Evolutionary conservation across 495 filamentous ascomycete species (phyloP), one percentile per base, ranked within the genome.

Genomic region (Penicillium paxilli): DNA sequence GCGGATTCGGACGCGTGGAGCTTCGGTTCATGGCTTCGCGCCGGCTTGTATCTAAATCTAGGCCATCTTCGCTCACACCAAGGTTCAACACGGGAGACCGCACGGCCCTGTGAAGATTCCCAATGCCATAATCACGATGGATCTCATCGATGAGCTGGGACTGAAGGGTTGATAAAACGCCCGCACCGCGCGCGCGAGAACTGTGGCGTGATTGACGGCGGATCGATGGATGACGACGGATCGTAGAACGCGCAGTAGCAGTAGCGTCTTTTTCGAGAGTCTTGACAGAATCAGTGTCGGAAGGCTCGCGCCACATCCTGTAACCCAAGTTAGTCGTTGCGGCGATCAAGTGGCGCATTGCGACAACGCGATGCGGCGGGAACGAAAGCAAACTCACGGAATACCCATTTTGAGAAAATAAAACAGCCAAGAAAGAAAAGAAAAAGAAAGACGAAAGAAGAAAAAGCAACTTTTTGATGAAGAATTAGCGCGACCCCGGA

Each of bases 171-270:
- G 68, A 61, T 42, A 71, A 52, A 32, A 69, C 51, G 19, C 63
- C 65, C 41, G 58, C 58, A 32, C 70, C 66, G 49, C 71, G 73
- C 52, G 64, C 58, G 22, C 64, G 66, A 32, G 62, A 64, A 49
- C 41, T 45, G 54, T 71, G 62, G 54, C 66, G 69, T 44, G 65
- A 66, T 19, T 66, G 56, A 32, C 70, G 68, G 12, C 79, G 79
- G 50, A 76, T 60, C 46, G 69, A 67, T 52, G 70, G 54, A 62
- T 77, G 72, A 60, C 86, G 83, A 51, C 89, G 84, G 57, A 95
- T 95, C 6, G 85, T 65, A 21, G 89, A 92, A 62, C 91, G 87
- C 57, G 82, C 74, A 52, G 76, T 74, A 37, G 86, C 81, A 41
- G 86, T 79, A 17, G 74, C 63, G 46, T 86, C 79, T 37, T 77